Base-by-base conservation (phyloP, 371 early-diverging fungal genomes). In the Mortierella sp. region DNA sequence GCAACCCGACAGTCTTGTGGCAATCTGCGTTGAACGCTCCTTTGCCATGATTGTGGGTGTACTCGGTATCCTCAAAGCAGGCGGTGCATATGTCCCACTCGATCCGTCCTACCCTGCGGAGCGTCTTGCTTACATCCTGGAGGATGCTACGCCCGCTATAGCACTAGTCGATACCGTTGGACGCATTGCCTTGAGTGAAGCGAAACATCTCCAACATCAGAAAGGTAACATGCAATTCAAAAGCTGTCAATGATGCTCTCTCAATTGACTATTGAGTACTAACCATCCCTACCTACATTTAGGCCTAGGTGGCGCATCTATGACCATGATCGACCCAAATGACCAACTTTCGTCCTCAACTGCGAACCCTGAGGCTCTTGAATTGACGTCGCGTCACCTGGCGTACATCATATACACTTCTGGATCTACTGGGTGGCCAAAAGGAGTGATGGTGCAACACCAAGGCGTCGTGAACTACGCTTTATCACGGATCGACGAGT, bases 371-470 rank as follows among this genome's bases (percentile, higher is more conserved):
- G 27, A 30, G 0, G 39, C 39, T 14, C 3, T 1, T 2, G 30
- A 10, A 0, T 23, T 59, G 1, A 39, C 28, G 0, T 27, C 39
- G 5, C 24, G 18, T 16, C 56, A 64, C 50, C 64, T 64, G 12
- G 67, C 76, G 6, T 68, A 68, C 43, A 61, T 82, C 45, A 61
- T 81, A 14, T 85, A 78, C 62, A 86, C 85, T 7, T 83, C 82
- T 4, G 86, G 86, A 23, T 78, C 84, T 4, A 86, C 84, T 0
- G 86, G 85, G 9, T 67, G 67, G 38, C 84, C 86, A 16, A 86
- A 86, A 54, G 86, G 83, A 9, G 82, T 82, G 12, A 61, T 81
- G 38, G 47, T 82, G 7, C 43, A 58, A 5, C 86, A 86, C 52
- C 28, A 27, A 19, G 67, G 54, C 5, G 66, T 69, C 38, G 51